A percentile compares a stretch with the other conserved stretches of the same genome.
These are phyloP conservation scores for Guadua angustifolia DNA, from an alignment of 176 grass and related monocot species.

Conservation along the genomic window DNA sequence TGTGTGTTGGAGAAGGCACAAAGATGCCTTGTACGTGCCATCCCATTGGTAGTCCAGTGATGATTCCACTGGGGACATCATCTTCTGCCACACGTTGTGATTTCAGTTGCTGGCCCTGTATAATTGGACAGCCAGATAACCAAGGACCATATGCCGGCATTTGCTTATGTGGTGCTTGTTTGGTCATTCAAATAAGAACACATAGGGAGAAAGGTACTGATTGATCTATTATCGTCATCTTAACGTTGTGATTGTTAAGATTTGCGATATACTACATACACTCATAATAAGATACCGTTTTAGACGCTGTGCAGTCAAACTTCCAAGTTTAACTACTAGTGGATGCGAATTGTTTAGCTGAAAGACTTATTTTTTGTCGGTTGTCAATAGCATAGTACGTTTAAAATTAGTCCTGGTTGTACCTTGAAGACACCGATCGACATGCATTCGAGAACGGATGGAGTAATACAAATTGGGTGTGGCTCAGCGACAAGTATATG, in stretches of 20 bases:
- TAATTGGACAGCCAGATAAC: slow-evolving; percentile 14
- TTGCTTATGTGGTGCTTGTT: background rate
- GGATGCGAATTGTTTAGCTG: too few relatives aligned
- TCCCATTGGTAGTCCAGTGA: background rate
- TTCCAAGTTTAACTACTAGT: too few relatives aligned
- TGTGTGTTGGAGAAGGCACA: background rate
- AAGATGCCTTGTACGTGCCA: background rate
- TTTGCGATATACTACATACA: background rate
- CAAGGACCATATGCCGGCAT: background rate
- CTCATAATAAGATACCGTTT: background rate
- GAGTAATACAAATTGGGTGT: too few relatives aligned
- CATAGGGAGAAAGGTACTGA: background rate
- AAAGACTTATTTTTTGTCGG: too few relatives aligned
- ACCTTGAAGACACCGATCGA: too few relatives aligned
- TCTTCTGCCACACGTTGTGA: background rate
- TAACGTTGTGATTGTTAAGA: background rate
- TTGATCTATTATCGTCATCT: background rate
- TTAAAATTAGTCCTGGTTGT: too few relatives aligned
- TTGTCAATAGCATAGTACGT: too few relatives aligned
- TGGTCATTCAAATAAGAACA: background rate
- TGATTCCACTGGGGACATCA: too few relatives aligned
- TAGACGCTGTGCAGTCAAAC: background rate
- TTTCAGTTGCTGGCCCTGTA: background rate
- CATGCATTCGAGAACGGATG: too few relatives aligned
- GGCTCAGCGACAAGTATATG: too few relatives aligned